Percentiles rank a stretch among this genome's conserved stretches.
These are phyloP conservation scores for Spatholobus suberectus DNA, from an alignment of 306 rosid species.

Conservation along the genomic window DNA sequence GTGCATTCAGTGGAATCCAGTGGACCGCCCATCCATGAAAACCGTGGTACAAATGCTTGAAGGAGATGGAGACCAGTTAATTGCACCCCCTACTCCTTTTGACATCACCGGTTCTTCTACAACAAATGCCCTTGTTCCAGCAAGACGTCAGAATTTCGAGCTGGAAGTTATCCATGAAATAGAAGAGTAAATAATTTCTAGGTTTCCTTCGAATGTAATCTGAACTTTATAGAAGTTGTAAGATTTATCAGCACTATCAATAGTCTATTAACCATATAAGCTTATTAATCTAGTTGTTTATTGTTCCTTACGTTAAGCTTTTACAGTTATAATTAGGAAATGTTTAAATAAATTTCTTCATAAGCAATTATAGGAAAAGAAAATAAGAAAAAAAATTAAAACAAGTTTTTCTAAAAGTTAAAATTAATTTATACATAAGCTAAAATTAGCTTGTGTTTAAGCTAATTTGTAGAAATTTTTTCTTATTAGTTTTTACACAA, in stretches of 20 bases:
- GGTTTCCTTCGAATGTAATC: background rate
- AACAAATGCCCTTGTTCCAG: background rate
- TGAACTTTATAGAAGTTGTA: background rate
- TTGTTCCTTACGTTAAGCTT: background rate
- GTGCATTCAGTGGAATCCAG: slow-evolving; percentile 48
- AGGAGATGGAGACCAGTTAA: slow-evolving; percentile 24
- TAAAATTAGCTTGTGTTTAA: no score
- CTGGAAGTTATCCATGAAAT: slow-evolving; percentile 36
- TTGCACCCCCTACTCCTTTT: slow-evolving; percentile 38
- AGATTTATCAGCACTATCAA: background rate
- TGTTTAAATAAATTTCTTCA: no score
- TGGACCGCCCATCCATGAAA: slow-evolving; percentile 49
- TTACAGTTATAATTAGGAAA: no score
- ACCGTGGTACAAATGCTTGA: slow-evolving; percentile 44
- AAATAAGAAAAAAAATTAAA: no score
- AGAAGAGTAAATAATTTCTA: background rate
- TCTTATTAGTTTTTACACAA: no score
- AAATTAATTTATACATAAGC: no score
- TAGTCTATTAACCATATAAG: background rate
- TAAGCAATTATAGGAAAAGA: no score
- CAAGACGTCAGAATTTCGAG: background rate
- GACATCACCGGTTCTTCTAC: background rate
- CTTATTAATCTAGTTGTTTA: background rate
- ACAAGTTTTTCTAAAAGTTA: no score
- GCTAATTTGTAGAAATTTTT: no score